These are phyloP conservation scores for Limonium bicolor DNA, from an alignment of 148 eudicot genomes.

Conservation along the genomic window DNA sequence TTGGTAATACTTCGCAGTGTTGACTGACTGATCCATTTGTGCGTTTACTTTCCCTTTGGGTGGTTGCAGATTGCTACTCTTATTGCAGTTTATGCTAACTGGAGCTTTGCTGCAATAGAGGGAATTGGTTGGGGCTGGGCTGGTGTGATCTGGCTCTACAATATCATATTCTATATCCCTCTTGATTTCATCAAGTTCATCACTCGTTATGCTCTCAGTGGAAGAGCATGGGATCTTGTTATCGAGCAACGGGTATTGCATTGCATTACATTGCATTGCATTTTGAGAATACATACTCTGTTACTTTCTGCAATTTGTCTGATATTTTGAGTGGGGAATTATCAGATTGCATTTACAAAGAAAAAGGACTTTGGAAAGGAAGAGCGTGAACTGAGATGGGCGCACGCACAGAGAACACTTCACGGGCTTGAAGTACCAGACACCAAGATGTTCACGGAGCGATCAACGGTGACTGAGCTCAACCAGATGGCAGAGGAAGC, in stretches of 20 bases:
- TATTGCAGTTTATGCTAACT: slow-evolving; percentile 91
- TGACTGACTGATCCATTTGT: neutral
- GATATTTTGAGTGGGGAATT: neutral
- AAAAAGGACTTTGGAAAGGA: slow-evolving; percentile 91
- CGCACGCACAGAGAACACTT: slow-evolving; percentile 90
- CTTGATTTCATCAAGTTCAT: slow-evolving; percentile 84
- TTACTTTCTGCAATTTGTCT: neutral
- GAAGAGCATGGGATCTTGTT: slow-evolving; percentile 98
- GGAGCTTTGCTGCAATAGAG: slow-evolving; percentile 88
- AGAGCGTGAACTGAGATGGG: slow-evolving; percentile 89
- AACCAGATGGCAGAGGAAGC: slow-evolving; percentile 96
- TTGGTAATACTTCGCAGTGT: neutral
- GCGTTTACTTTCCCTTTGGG: neutral
- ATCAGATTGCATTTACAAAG: slow-evolving; percentile 82
- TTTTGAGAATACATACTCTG: neutral
- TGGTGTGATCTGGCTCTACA: slow-evolving; percentile 93
- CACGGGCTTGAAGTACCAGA: slow-evolving; percentile 81
- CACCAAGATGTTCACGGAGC: slow-evolving; percentile 46
- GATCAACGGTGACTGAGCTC: slow-evolving; percentile 50
- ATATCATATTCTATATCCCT: slow-evolving; percentile 59
- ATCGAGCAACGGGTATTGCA: slow-evolving; percentile 74
- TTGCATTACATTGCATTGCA: neutral
- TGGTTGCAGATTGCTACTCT: slow-evolving; percentile 68
- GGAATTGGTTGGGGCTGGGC: slow-evolving; percentile 99
- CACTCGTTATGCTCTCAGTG: slow-evolving; percentile 75